These are phyloP conservation scores for Grosmannia clavigera DNA, from an alignment of 2,329 filamentous ascomycete genomes.

Conservation along the genomic window DNA sequence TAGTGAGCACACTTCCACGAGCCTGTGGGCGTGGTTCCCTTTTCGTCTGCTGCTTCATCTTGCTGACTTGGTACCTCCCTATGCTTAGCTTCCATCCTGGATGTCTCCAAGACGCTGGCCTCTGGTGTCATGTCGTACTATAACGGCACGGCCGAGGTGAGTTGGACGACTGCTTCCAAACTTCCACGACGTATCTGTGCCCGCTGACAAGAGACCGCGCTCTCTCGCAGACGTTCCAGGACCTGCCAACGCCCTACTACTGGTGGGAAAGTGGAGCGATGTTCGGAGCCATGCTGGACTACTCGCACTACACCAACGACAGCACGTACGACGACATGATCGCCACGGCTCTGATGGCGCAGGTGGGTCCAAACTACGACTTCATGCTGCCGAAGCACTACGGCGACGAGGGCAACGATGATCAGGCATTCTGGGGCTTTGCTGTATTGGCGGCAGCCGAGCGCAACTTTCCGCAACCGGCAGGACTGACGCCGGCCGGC, in stretches of 20 bases:
- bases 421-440: slow-evolving; percentile 64
- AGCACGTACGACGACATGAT: slow-evolving; percentile 46
- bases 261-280: slow-evolving; percentile 56
- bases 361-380: slow-evolving; percentile 43
- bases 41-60: not conserved
- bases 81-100: slow-evolving; percentile 44
- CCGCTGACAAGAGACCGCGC: not conserved
- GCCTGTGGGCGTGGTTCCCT: too few relatives aligned
- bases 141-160: slow-evolving; percentile 36
- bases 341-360: slow-evolving; percentile 45
- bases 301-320: slow-evolving; percentile 55
- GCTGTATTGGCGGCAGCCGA: slow-evolving; percentile 57
- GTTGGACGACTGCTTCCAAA: slow-evolving; percentile 2
- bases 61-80: not conserved
- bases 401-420: slow-evolving; percentile 59
- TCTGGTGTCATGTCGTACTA: slow-evolving; percentile 52
- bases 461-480: slow-evolving; percentile 50
- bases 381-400: slow-evolving; percentile 45
- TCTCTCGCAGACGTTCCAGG: slow-evolving; percentile 35
- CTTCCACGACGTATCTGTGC: not conserved
- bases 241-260: slow-evolving; percentile 55
- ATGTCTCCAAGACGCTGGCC: slow-evolving; percentile 48
- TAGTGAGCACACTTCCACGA: not conserved
- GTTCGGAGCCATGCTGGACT: slow-evolving; percentile 58
- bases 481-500: slow-evolving; percentile 46